Evolutionary conservation across 169 alveolate species (phyloP), one percentile per base, ranked within the genome.

Genomic region (Plasmodium malariae): DNA sequence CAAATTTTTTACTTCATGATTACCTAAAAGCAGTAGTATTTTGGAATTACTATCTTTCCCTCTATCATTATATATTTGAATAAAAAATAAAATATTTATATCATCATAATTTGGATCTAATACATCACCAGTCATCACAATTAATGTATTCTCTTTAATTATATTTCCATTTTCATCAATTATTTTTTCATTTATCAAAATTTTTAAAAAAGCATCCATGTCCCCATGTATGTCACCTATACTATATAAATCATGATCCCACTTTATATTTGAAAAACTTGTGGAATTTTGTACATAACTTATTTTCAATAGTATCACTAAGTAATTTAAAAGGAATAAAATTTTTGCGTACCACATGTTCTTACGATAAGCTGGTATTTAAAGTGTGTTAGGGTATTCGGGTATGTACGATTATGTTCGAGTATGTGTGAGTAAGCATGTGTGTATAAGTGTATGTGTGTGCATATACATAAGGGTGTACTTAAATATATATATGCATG

Each of bases 91-190:
- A 65, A 80, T 80, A 51, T 80, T 40, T 65, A 80, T 80, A 59
- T 80, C 90, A 67, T 80, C 90, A 67, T 80, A 65, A 36, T 24
- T 11, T 24, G 90, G 90, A 45, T 80, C 90, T 43, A 80, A 80
- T 17, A 80, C 72, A 40, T 80, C 90, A 17, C 90, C 90, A 57
- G 90, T 80, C 67, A 80, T 80, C 26, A 80, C 71, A 21, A 68
- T 55, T 26, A 80, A 45, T n/a, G 51, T 62, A 80, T 80, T 67
- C 14, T 65, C 51, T 67, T 59, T 37, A 21, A 80, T 28, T 40
- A 68, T 40, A 65, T 67, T 80, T 32, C 67, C 19, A 49, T 67
- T 43, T 14, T 51, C 34, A 60, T 80, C 90, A 40, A 80, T 80
- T 59, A 80, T 80, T 21, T 68, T 49, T 55, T 80, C 90, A 28